Percentiles rank a stretch among this genome's conserved stretches.
phyloP scores from a whole-genome alignment of 495 filamentous ascomycete genomes.

The Penicilliopsis zonata region DNA sequence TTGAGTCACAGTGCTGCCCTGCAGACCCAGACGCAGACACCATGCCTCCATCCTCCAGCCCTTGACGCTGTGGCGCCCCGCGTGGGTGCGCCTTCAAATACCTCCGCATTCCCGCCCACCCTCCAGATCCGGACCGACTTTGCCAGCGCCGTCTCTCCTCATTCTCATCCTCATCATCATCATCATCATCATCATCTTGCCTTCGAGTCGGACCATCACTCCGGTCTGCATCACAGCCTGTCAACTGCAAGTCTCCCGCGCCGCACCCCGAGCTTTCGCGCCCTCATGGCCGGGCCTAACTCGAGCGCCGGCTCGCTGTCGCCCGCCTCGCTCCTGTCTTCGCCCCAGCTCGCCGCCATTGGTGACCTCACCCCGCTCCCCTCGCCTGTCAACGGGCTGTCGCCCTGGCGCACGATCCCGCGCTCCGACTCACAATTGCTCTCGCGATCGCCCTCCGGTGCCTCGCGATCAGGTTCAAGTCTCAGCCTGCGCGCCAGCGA shows the following conservation, averaged over 20 bases:
- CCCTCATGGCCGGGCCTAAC: conserved; percentile 24
- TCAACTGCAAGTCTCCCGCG: conserved; percentile 34
- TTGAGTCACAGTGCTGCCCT: conserved; percentile 7
- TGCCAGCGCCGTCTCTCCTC: conserved; percentile 12
- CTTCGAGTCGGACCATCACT: too few species aligned
- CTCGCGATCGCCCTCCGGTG: conserved; percentile 28
- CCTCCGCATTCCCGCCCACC: conserved; percentile 17
- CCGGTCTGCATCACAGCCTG: conserved; percentile 22
- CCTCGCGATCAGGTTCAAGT: conserved; percentile 24
- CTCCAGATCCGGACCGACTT: conserved; percentile 34
- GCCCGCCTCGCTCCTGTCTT: conserved; percentile 46
- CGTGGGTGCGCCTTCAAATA: too few species aligned
- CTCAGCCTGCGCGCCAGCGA: conserved; percentile 27
- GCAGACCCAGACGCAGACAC: not conserved
- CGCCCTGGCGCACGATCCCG: conserved; percentile 44
- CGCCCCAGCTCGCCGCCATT: conserved; percentile 70
- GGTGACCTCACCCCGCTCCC: conserved; percentile 86
- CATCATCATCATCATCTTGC: too few species aligned
- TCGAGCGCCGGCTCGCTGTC: conserved; percentile 44
- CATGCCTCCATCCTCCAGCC: not conserved
- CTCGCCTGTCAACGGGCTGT: conserved; percentile 69
- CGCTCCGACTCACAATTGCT: conserved; percentile 34
- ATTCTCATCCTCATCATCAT: too few species aligned
- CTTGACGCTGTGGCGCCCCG: conserved; percentile 5
- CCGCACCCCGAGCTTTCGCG: conserved; percentile 39